Conservation (phyloP, 208 protist genomes). For the Crithidia expoeki region DNA sequence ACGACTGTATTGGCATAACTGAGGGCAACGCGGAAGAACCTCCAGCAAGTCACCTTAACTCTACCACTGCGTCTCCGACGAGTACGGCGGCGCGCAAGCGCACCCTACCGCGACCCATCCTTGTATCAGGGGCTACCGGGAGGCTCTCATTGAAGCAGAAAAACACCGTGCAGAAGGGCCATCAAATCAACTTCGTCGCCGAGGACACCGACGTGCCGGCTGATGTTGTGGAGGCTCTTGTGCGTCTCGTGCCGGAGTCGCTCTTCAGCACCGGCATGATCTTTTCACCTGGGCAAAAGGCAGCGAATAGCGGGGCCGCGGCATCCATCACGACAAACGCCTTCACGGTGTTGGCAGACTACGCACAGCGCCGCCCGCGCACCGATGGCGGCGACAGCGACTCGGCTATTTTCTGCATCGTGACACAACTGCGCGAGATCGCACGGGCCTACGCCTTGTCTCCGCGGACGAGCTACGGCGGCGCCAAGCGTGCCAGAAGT, state of each 20-base stretch:
- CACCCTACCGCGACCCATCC: constrained; percentile 9
- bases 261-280: constrained; percentile 23
- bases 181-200: constrained; percentile 65
- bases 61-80: not conserved
- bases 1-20: not conserved
- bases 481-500: not conserved
- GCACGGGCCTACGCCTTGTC: constrained; percentile 11
- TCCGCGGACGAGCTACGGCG: not conserved
- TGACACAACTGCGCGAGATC: constrained; percentile 13
- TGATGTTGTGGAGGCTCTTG: constrained; percentile 43
- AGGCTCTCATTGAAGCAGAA: constrained; percentile 70
- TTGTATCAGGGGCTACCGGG: constrained; percentile 27
- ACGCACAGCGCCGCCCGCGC: constrained; percentile 20
- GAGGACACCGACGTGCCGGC: constrained; percentile 53
- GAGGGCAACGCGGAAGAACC: not conserved
- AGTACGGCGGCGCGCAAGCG: not conserved
- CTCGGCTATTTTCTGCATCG: constrained; percentile 20
- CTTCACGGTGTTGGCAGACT: constrained; percentile 20
- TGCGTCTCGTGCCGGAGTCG: constrained; percentile 18
- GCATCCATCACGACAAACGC: constrained; percentile 2
- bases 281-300: not conserved
- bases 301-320: not conserved
- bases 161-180: constrained; percentile 65
- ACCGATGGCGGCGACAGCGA: constrained; percentile 9
- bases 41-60: not conserved